Base-by-base conservation (phyloP, 2,329 filamentous ascomycete species). In the Thielaviopsis populi region DNA sequence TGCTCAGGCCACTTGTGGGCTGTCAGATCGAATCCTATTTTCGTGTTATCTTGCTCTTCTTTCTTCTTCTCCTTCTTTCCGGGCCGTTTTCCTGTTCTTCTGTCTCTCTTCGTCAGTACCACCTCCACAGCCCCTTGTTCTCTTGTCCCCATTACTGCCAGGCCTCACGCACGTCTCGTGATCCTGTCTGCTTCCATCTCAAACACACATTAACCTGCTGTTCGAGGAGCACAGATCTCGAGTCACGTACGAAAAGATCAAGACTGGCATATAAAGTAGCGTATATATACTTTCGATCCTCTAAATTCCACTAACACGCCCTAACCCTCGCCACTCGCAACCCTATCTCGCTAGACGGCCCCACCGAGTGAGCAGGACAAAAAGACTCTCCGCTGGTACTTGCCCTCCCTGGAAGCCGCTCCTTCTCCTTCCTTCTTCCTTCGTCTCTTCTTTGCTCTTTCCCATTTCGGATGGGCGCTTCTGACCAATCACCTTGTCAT, bases 11-110 rank as follows among this genome's bases (percentile, higher is more conserved):
- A 54, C 50, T 54, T 54, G 50, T 54, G 50, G 50, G 50, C 50
- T 54, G 50, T 54, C 50, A 54, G 30, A n/a, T 56, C n/a, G 27
- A 41, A 59, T 59, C 56, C 56, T 24, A 42, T 59, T n/a, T 56
- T 11, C 11, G 15, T 13, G 22, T 42, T 42, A 2, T 43, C 8
- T 43, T 6, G 15, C 5, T 59, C 22, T 43, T 19, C n/a, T 59
- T 8, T 43, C 10, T n/a, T 41, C 27, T 27, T 17, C 27, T 56
- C 53, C 53, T 37, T 10, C 17, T 8, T 56, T 37, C 24, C 24
- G 30, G 24, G 1, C 53, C 30, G 27, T 17, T 59, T 42, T 59
- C 30, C 2, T 27, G n/a, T 59, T 27, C 3, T 24, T 59, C 33
- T 59, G 24, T 22, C 17, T 27, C 22, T 15, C 33, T 1, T 37